phyloP scores from a whole-genome alignment of 1,284 basidiomycete species.

The Volvariella volvacea region DNA sequence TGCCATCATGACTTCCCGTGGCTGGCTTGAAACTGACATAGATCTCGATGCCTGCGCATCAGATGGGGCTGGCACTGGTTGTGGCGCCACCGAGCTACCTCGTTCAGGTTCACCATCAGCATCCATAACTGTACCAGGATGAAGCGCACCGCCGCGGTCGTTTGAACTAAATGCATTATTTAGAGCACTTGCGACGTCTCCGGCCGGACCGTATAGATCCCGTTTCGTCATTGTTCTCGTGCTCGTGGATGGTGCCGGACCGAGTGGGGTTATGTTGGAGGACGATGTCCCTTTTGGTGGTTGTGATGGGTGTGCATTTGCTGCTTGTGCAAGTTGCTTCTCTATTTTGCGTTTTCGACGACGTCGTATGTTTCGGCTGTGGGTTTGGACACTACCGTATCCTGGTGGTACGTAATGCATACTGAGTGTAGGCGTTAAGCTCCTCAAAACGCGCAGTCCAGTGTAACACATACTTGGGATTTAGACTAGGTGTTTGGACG shows the following conservation, averaged over 20 bases:
- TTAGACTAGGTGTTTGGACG: too few relatives aligned
- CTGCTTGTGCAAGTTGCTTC: constrained; percentile 12
- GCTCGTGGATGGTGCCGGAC: constrained; percentile 7
- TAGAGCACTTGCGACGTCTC: constrained; percentile 13
- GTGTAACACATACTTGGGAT: too few relatives aligned
- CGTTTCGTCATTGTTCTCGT: constrained; percentile 1
- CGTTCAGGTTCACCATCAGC: not conserved
- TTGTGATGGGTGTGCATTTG: constrained; percentile 1
- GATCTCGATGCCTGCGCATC: constrained; percentile 4
- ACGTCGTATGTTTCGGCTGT: constrained; percentile 59
- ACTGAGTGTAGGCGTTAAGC: too few relatives aligned
- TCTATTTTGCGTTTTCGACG: constrained; percentile 32
- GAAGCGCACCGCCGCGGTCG: constrained; percentile 8
- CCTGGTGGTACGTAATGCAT: constrained; percentile 20
- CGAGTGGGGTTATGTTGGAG: constrained; percentile 22
- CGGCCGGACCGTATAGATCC: constrained; percentile 10
- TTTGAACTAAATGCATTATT: constrained; percentile 16
- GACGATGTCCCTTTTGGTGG: constrained; percentile 18
- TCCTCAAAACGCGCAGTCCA: too few relatives aligned
- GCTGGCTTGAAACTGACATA: constrained; percentile 4
- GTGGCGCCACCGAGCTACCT: not conserved
- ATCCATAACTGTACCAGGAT: constrained; percentile 9
- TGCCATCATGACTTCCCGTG: constrained; percentile 40
- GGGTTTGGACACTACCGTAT: constrained; percentile 57
- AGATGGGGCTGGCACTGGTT: not conserved